Percentiles rank a stretch among this genome's conserved stretches.
Conservation (phyloP, 169 alveolate species). For the Besnoitia besnoiti region DNA sequence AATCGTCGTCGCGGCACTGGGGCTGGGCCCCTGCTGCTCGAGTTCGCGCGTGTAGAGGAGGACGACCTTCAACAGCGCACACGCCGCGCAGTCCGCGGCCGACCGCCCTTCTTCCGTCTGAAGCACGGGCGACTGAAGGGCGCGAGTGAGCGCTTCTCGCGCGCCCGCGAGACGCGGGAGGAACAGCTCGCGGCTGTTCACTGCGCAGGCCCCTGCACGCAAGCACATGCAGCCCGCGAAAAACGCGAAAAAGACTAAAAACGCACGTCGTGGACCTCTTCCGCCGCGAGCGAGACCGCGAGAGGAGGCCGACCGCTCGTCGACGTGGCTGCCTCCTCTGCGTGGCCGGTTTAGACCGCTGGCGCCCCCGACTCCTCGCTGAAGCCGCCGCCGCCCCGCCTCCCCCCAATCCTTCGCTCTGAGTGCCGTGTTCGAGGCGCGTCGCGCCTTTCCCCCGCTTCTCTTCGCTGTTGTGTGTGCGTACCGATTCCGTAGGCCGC, state of each 20-base stretch:
- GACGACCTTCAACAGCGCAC: constrained; percentile 55
- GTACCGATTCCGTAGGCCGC: constrained; percentile 65
- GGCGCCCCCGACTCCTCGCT: too few relatives aligned
- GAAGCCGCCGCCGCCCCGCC: too few relatives aligned
- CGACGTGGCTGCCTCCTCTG: too few relatives aligned
- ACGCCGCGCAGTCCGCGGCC: constrained; percentile 65
- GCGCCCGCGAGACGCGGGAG: constrained; percentile 40
- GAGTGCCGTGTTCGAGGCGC: too few relatives aligned
- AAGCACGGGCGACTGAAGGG: constrained; percentile 47
- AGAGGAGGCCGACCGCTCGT: too few relatives aligned
- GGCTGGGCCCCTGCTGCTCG: not conserved
- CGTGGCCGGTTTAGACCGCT: too few relatives aligned
- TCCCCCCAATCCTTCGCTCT: too few relatives aligned
- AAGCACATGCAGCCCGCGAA: not conserved
- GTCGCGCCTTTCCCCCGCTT: not conserved
- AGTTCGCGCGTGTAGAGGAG: constrained; percentile 29
- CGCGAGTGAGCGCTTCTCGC: constrained; percentile 43
- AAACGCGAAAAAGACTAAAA: not conserved
- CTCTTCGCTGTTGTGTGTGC: not conserved
- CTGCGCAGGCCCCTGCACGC: constrained; percentile 18
- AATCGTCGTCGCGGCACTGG: not conserved
- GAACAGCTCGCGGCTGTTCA: constrained; percentile 22
- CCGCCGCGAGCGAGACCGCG: too few relatives aligned
- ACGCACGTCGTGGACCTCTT: too few relatives aligned
- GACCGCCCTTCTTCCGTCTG: constrained; percentile 48